phyloP scores from a whole-genome alignment of 345 rosid species.

The Cochlearia excelsa region DNA sequence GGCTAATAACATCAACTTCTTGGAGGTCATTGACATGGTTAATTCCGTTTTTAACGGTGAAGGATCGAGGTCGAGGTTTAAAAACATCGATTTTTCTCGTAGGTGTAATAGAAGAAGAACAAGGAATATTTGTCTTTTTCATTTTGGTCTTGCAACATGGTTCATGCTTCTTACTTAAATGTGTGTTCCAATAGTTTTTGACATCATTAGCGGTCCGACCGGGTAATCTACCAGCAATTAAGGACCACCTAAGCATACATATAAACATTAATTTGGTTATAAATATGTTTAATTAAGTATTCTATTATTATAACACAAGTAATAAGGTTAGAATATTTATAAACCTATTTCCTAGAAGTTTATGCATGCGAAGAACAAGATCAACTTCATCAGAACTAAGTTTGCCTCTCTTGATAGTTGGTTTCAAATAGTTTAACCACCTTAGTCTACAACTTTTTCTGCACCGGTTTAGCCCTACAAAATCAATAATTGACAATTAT shows the following conservation, averaged over 20 bases:
- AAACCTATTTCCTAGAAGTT: conserved; percentile 58
- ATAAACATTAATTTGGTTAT: no score
- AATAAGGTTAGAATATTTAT: no score
- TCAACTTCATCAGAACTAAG: conserved; percentile 56
- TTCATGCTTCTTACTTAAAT: conserved; percentile 42
- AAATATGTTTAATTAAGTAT: no score
- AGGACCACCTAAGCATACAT: conserved; percentile 42
- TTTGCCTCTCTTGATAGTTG: conserved; percentile 51
- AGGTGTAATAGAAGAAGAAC: no score
- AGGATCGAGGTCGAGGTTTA: conserved; percentile 38
- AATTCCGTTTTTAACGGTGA: conserved; percentile 3
- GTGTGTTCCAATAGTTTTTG: conserved; percentile 60
- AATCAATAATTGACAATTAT: no score
- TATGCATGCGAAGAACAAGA: conserved; percentile 54
- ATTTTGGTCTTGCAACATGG: conserved; percentile 9
- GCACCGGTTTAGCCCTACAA: conserved; percentile 57
- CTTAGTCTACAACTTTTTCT: conserved; percentile 64
- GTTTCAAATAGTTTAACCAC: conserved; percentile 44
- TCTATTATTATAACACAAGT: no score
- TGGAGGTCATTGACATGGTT: background rate
- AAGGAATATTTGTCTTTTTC: conserved; percentile 13
- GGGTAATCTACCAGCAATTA: conserved; percentile 55
- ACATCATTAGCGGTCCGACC: conserved; percentile 58
- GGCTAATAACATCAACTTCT: conserved; percentile 2
- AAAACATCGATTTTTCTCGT: conserved; percentile 21